Conservation (phyloP, 78 protist genomes). For the Emiliania huxleyi region DNA sequence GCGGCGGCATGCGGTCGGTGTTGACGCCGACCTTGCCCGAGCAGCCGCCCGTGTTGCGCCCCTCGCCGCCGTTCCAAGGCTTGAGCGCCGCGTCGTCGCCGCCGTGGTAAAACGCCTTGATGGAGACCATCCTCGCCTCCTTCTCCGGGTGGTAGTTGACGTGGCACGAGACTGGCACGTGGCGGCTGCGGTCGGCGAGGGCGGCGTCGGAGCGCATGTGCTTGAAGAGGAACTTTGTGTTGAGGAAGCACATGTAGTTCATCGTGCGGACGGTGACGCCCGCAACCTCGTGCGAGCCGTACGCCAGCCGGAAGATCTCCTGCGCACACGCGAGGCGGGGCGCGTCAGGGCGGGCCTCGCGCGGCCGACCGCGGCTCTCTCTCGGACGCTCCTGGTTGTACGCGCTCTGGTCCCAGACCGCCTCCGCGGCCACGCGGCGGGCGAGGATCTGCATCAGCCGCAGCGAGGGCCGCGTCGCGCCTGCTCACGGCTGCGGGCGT, state of each 20-base stretch:
- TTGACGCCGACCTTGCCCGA: not conserved
- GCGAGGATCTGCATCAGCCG: not conserved
- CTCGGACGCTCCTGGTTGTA: too few species aligned
- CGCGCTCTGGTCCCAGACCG: constrained; percentile 14
- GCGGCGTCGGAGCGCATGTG: not conserved
- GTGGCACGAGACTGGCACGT: not conserved
- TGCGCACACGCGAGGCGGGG: too few species aligned
- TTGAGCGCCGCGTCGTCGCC: not conserved
- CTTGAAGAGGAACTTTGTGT: constrained; percentile 11
- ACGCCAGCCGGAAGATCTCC: not conserved
- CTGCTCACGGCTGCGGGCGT: too few species aligned
- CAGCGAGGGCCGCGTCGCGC: too few species aligned
- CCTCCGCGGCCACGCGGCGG: not conserved
- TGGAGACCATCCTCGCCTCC: constrained; percentile 6
- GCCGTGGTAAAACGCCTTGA: not conserved
- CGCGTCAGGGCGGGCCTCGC: too few species aligned
- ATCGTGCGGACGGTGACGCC: not conserved
- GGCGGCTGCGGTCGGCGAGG: not conserved
- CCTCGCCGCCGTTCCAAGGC: constrained; percentile 2
- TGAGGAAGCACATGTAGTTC: constrained; percentile 3
- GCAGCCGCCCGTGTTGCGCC: not conserved
- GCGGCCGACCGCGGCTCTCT: too few species aligned
- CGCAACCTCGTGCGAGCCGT: too few species aligned
- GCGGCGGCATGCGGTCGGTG: not conserved
- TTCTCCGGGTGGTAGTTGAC: constrained; percentile 28